phyloP scores from a whole-genome alignment of 2,329 filamentous ascomycete genomes.

The Zasmidium angulare region DNA sequence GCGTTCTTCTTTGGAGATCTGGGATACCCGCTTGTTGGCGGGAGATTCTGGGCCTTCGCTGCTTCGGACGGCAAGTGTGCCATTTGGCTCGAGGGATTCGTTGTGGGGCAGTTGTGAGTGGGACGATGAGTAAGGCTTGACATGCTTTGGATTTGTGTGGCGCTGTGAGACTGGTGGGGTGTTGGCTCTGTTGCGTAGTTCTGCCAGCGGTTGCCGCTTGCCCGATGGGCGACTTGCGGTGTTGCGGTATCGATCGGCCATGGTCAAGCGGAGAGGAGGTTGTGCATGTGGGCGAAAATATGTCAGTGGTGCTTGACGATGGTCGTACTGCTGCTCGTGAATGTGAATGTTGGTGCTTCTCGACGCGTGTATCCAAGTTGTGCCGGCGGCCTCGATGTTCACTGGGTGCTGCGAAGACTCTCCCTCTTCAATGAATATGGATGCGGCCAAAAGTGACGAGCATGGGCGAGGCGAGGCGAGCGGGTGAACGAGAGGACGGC shows the following conservation, averaged over 20 bases:
- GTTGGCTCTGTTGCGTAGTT: conserved; percentile 31
- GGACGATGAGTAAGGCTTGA: conserved; percentile 21
- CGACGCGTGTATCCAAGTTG: conserved; percentile 23
- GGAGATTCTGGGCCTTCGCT: conserved; percentile 34
- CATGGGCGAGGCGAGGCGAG: conserved; percentile 9
- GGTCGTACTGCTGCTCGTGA: neutral
- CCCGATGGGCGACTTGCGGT: conserved; percentile 17
- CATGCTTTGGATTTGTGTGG: conserved; percentile 8
- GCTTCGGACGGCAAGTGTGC: conserved; percentile 42
- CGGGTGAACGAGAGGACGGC: conserved; percentile 22
- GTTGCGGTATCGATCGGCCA: conserved; percentile 33
- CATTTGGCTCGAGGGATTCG: conserved; percentile 46
- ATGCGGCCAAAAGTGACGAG: conserved; percentile 7
- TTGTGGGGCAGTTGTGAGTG: conserved; percentile 41
- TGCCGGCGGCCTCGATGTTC: conserved; percentile 6
- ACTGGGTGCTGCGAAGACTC: conserved; percentile 8
- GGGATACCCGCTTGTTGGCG: conserved; percentile 56
- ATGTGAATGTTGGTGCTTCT: conserved; percentile 10
- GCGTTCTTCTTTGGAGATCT: conserved; percentile 45
- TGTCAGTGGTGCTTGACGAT: neutral
- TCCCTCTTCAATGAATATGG: conserved; percentile 23
- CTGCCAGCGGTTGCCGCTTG: conserved; percentile 32
- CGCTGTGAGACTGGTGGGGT: conserved; percentile 26
- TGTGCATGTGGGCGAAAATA: conserved; percentile 6
- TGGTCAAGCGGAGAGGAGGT: conserved; percentile 13